phyloP scores from a whole-genome alignment of 495 filamentous ascomycete genomes.

The Hypoxylon intermedium region DNA sequence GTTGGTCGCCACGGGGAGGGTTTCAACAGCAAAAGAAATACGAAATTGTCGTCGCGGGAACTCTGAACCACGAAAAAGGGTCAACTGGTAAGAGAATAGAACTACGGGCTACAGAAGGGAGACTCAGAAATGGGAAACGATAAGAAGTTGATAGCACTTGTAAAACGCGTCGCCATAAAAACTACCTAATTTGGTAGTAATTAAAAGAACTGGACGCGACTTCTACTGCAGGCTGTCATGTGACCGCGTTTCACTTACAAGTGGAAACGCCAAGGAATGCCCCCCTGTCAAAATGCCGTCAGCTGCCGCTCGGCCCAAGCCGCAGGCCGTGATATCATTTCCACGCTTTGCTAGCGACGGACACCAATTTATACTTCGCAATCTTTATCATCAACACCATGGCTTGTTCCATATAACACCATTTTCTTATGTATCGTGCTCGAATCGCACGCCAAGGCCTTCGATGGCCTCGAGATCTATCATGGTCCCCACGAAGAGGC shows the following conservation, averaged over 20 bases:
- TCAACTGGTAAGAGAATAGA: too few relatives aligned
- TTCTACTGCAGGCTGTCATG: slow-evolving; percentile 29
- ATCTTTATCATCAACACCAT: slow-evolving; percentile 9
- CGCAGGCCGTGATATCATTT: slow-evolving; percentile 28
- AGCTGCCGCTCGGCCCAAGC: too few relatives aligned
- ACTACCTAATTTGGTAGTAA: slow-evolving; percentile 16
- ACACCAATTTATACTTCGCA: slow-evolving; percentile 2
- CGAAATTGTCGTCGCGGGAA: too few relatives aligned
- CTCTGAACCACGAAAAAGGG: too few relatives aligned
- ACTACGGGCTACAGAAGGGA: too few relatives aligned
- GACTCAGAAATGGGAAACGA: not conserved
- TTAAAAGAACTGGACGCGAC: slow-evolving; percentile 35
- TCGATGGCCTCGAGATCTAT: slow-evolving; percentile 24
- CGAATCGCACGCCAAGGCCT: slow-evolving; percentile 30
- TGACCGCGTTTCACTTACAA: slow-evolving; percentile 36
- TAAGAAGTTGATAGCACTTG: not conserved
- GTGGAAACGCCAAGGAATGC: not conserved
- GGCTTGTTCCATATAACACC: slow-evolving; percentile 25
- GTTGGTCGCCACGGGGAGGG: too few relatives aligned
- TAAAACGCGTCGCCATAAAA: slow-evolving; percentile 17
- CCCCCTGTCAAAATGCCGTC: slow-evolving; percentile 1
- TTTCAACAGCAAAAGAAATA: too few relatives aligned
- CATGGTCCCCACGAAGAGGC: slow-evolving; percentile 27
- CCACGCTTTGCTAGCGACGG: slow-evolving; percentile 6
- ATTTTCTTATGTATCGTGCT: slow-evolving; percentile 39